Base-by-base conservation (phyloP, 306 rosid species). In the Prunus dulcis region DNA sequence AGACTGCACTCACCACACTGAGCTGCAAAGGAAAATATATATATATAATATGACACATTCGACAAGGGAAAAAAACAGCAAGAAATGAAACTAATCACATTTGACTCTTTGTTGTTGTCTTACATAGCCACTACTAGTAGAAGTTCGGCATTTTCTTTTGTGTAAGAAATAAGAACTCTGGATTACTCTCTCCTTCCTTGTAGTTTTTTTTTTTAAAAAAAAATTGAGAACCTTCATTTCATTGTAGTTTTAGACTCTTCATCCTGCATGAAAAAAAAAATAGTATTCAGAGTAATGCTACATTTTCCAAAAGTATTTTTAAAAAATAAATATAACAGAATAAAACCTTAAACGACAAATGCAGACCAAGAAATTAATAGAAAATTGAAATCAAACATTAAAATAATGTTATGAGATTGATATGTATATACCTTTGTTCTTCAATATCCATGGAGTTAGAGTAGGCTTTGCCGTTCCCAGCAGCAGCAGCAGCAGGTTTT, bases 371-470 rank as follows among this genome's bases (percentile, higher is more conserved):
- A 38, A 38, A 38, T 38, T 38, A 38, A 38, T 6, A 38, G 43
- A 38, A 38, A 38, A 38, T 38, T 38, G 43, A 1, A 38, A 38
- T 38, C 9, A 38, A 6, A 32, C 38, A 32, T 32, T 32, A 32
- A 32, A 32, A 32, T 32, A 32, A 32, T 4, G 38, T 32, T 32
- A 32, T 32, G 38, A 32, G 38, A 32, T 32, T 32, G 38, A 7
- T 25, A 2, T 23, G 12, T 15, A 75, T 3, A 8, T 64, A 83
- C 96, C 93, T 90, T 78, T 82, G 85, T 43, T 87, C 79, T 79
- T 85, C 85, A 2, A 27, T 61, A 52, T 91, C 89, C 73, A 67
- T 57, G 81, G 64, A 86, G 64, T 28, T 57, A 14, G 47, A 68
- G 82, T 28, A 80, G 67, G 75, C 69, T 55, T 76, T 80, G 81